phyloP scores from a whole-genome alignment of 2,329 filamentous ascomycete genomes.

The Trichoderma sp. region DNA sequence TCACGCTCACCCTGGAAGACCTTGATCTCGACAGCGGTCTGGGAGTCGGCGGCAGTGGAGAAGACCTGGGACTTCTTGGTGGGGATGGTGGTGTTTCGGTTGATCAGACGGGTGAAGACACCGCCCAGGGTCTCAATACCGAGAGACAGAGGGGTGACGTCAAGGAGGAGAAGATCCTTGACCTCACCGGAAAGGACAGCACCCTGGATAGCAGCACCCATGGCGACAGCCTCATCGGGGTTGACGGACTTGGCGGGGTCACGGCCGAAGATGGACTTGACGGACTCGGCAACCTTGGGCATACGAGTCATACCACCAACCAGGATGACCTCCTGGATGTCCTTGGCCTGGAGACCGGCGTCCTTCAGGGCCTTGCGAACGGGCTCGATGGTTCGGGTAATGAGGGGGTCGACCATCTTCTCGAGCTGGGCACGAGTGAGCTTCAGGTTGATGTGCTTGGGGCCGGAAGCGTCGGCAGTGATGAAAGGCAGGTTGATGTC shows the following conservation, averaged over 20 bases:
- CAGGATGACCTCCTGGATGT: slow-evolving; percentile 96
- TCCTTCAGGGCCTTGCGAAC: slow-evolving; percentile 98
- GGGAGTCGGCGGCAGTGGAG: slow-evolving; percentile 97
- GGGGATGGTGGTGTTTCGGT: slow-evolving; percentile 98
- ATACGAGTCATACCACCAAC: slow-evolving; percentile 99
- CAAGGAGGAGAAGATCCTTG: slow-evolving; percentile 91
- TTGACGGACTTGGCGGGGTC: slow-evolving; percentile 98
- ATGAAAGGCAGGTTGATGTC: slow-evolving; percentile 99
- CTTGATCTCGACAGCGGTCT: slow-evolving; percentile 99
- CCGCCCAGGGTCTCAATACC: slow-evolving; percentile 98
- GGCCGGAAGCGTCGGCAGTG: slow-evolving; percentile 90
- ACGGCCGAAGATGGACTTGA: slow-evolving; percentile 95
- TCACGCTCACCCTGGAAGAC: slow-evolving; percentile 99
- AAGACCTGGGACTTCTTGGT: slow-evolving; percentile 99
- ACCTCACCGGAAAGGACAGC: slow-evolving; percentile 95
- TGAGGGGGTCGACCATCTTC: slow-evolving; percentile 87
- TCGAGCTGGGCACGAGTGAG: slow-evolving; percentile 91
- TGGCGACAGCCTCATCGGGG: slow-evolving; percentile 96
- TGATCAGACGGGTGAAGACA: slow-evolving; percentile 97
- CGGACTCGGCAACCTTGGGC: slow-evolving; percentile 95
- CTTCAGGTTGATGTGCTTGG: slow-evolving; percentile 98
- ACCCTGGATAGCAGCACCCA: slow-evolving; percentile 96
- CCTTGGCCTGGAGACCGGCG: slow-evolving; percentile 85
- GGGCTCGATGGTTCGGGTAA: slow-evolving; percentile 83
- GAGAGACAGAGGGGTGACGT: slow-evolving; percentile 93